phyloP scores from a whole-genome alignment of 1,139 yeast genomes.

The Casaregolazyma suthepensis region DNA sequence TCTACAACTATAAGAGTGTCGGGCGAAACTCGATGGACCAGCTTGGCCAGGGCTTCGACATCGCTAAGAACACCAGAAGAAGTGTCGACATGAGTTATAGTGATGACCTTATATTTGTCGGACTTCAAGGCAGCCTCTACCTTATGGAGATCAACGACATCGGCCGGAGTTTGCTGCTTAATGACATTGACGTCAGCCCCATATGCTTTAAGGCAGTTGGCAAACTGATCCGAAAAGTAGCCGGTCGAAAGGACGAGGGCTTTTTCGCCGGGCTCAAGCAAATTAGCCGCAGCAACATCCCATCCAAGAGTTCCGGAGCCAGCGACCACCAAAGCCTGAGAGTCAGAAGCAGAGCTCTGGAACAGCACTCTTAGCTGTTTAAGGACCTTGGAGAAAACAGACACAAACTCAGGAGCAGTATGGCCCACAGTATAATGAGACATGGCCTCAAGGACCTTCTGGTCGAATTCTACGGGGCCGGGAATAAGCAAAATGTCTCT shows the following conservation, averaged over 20 bases:
- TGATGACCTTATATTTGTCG: slow-evolving; percentile 58
- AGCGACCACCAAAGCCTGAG: slow-evolving; percentile 76
- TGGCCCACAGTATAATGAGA: slow-evolving; percentile 83
- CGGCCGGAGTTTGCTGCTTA: slow-evolving; percentile 54
- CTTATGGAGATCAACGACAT: slow-evolving; percentile 33
- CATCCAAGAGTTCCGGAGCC: slow-evolving; percentile 96
- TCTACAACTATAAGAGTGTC: slow-evolving; percentile 81
- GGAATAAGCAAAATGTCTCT: slow-evolving; percentile 45
- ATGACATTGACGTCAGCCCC: slow-evolving; percentile 62
- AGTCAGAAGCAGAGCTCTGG: slow-evolving; percentile 54
- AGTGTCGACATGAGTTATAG: slow-evolving; percentile 93
- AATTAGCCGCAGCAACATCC: slow-evolving; percentile 82
- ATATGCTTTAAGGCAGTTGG: slow-evolving; percentile 67
- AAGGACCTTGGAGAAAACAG: slow-evolving; percentile 65
- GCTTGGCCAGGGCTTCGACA: slow-evolving; percentile 54
- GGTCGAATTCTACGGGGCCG: slow-evolving; percentile 89
- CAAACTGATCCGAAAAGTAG: slow-evolving; percentile 81
- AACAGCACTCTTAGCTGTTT: slow-evolving; percentile 65
- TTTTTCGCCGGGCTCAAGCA: slow-evolving; percentile 52
- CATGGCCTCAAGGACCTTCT: slow-evolving; percentile 75
- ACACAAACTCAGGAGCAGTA: slow-evolving; percentile 80
- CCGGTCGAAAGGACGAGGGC: slow-evolving; percentile 89
- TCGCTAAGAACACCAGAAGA: slow-evolving; percentile 86
- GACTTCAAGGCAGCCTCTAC: slow-evolving; percentile 51
- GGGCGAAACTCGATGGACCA: slow-evolving; percentile 64